Base-by-base conservation (phyloP, 176 grass and related monocot genomes). In the Hordeum marinum region DNA sequence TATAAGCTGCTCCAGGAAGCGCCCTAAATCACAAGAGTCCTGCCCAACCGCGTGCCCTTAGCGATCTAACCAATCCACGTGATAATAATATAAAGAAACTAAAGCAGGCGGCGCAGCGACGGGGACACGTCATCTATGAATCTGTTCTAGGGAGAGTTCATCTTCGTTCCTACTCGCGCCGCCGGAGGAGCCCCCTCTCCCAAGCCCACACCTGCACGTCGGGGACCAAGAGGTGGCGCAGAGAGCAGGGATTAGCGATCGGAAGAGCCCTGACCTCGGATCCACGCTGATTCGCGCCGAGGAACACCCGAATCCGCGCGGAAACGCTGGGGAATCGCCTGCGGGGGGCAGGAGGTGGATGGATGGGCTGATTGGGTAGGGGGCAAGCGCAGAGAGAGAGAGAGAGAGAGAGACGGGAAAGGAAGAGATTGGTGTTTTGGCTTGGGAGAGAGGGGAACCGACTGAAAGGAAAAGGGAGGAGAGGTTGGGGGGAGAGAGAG, bases 191-290 rank as follows among this genome's bases (percentile, higher is more conserved):
- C 32, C 42, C 69, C 21, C 21, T 42, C 23, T 42, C 37, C 63
- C 48, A 67, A 23, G 42, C 68, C 43, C 43, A 54, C 20, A 2
- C 23, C 80, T 6, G 70, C 67, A 11, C 24, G 57, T 25, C 57
- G 27, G 81, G 86, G 64, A 21, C 55, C 10, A 2, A 72, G 31
- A 75, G 15, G 26, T 25, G 43, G 27, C 50, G 45, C 8, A 75
- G 17, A 75, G 43, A 82, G 62, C 46, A 20, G 36, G 74, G 86
- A 45, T 24, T 42, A 37, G 45, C 82, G 87, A 84, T 67, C 82
- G 20, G 68, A 29, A 48, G 39, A 61, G 78, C 26, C 61, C 77
- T 66, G 61, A 80, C 78, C 61, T 66, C 77, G 58, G 61, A 89
- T 89, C 87, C 34, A 45, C 68, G 48, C 27, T 71, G 87, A 24